Evolutionary conservation across 2,329 filamentous ascomycete genomes (phyloP), one percentile per base, ranked within the genome.

Genomic region (Penicillium sp.): DNA sequence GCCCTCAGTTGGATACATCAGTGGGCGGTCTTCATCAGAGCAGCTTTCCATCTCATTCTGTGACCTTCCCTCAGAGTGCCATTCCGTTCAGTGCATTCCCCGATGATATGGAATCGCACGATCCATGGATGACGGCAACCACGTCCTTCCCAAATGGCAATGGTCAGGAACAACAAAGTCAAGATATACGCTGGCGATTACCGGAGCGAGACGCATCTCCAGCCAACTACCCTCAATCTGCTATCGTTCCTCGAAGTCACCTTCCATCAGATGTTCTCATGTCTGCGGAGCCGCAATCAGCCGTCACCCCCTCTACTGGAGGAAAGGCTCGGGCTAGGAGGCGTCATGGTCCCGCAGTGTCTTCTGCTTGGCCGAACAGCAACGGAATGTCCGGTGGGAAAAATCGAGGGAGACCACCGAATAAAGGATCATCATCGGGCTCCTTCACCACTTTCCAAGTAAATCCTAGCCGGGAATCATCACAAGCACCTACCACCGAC

Each of bases 311-410:
- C 1, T 84, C 82, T 4, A 67, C 69, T 3, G 60, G 66, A 4
- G 72, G 74, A 9, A 48, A 86, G 80, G 58, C 72, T 14, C 69
- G 70, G 11, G 57, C 67, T 14, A 69, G 67, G 50, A 80, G 87
- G 51, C 83, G 90, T 4, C 89, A 95, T 69, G 92, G 92, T 0
- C 89, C 91, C 0, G 91, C 90, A 6, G 90, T 96, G 0, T 96
- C 92, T 1, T 96, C 92, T 9, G 92, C 92, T 1, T 97, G 92
- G 92, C 85, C 88, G 51, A 85, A 85, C 58, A 84, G 82, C 54
- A 83, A 83, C 14, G 78, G 81, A 38, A 79, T 85, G 11, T 76
- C 83, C 1, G 83, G 81, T 4, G 87, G 88, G 2, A 95, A 92
- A 70, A 80, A 88, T 13, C 81, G 92, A 60, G 92, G 92, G 6